Conservation (phyloP, 441 rosid species). For the Raphanus hybrid region DNA sequence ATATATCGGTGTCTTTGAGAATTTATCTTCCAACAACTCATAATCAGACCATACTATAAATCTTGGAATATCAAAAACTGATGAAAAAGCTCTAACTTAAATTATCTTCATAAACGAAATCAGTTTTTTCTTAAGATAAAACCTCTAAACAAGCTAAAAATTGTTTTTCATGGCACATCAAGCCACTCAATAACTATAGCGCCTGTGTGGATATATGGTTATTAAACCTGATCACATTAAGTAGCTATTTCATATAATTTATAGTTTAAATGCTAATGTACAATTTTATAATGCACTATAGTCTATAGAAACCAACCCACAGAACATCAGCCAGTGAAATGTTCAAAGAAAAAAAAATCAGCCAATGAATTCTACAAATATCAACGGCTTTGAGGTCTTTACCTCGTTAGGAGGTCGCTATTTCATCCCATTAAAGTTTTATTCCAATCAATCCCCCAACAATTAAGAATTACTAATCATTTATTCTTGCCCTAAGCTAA, state of each 20-base stretch:
- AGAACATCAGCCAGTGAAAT: not conserved
- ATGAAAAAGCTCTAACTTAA: not conserved
- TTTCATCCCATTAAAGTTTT: slow-evolving; percentile 5
- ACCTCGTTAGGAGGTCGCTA: slow-evolving; percentile 15
- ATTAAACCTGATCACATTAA: not conserved
- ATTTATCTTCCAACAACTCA: not conserved
- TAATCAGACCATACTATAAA: not conserved
- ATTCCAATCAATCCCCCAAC: slow-evolving; percentile 6
- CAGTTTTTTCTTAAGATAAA: not conserved
- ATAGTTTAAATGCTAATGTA: not conserved
- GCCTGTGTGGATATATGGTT: not conserved
- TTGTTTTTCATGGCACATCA: not conserved
- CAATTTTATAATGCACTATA: not conserved
- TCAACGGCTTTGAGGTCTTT: slow-evolving; percentile 8
- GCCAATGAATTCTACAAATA: not conserved
- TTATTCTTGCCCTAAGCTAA: slow-evolving; percentile 33
- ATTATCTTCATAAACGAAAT: not conserved
- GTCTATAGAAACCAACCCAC: not conserved
- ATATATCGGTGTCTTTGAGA: not conserved
- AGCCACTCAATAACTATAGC: not conserved
- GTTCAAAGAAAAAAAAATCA: not conserved
- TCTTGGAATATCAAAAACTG: slow-evolving; percentile 7
- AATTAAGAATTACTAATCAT: not conserved
- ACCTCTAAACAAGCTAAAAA: not conserved
- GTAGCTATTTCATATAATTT: not conserved